Evolutionary conservation across 345 rosid genomes (phyloP).

Genomic region (Lumnitzera racemosa): DNA sequence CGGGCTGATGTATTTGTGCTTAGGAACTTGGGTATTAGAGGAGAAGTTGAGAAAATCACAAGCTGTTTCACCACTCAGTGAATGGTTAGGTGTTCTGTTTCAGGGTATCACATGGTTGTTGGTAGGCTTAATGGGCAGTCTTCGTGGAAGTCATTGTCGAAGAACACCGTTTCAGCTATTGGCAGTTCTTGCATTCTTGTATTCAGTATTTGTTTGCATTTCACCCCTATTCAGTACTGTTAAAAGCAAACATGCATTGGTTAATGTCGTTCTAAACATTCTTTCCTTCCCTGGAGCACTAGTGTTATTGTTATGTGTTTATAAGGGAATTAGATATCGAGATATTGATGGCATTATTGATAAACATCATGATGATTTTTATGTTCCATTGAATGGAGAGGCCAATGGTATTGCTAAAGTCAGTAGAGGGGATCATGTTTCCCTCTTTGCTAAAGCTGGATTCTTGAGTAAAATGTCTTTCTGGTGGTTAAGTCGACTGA

Average conservation of each 20-base stretch:
- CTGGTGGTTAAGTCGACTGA: conserved; percentile 83
- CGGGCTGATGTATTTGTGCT: conserved; percentile 47
- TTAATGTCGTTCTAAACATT: conserved; percentile 38
- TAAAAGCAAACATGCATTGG: conserved; percentile 9
- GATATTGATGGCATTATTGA: conserved; percentile 12
- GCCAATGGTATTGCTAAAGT: conserved; percentile 19
- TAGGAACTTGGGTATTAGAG: conserved; percentile 52
- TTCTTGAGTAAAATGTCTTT: conserved; percentile 57
- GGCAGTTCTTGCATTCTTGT: conserved; percentile 46
- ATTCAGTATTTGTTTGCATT: conserved; percentile 32
- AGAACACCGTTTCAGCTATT: conserved; percentile 32
- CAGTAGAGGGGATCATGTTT: conserved; percentile 17
- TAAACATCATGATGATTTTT: conserved; percentile 29
- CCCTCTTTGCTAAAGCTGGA: conserved; percentile 57
- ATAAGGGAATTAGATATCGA: conserved; percentile 23
- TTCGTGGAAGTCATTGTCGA: conserved; percentile 26
- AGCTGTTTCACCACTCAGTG: conserved; percentile 34
- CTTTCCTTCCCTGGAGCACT: conserved; percentile 53
- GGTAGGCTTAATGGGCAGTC: conserved; percentile 39
- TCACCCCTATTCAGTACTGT: conserved; percentile 33
- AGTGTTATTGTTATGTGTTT: conserved; percentile 45
- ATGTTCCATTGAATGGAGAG: conserved; percentile 48
- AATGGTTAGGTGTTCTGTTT: conserved; percentile 41
- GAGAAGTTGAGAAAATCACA: conserved; percentile 34
- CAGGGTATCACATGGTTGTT: conserved; percentile 68